Evolutionary conservation across 192 early-diverging fungal genomes (phyloP).

Genomic region (Gigaspora rosea): DNA sequence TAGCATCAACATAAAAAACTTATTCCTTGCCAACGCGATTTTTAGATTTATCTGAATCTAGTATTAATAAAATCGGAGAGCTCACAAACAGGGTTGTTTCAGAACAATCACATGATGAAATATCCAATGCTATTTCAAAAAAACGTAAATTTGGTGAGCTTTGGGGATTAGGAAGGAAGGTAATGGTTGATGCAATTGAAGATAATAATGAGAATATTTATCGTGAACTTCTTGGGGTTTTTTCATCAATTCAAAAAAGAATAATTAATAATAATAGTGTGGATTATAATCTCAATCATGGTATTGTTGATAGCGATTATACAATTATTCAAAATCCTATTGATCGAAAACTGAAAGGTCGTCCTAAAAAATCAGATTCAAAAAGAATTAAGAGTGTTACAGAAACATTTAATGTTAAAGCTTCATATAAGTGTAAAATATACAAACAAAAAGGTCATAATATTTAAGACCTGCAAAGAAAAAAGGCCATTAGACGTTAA

Average conservation of each 20-base stretch:
- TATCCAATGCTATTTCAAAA: not conserved
- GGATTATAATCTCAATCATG: no score
- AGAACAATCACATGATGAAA: not conserved
- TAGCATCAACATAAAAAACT: not conserved
- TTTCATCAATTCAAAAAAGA: not conserved
- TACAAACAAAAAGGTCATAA: no score
- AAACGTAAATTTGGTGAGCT: not conserved
- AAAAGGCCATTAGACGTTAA: no score
- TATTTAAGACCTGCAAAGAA: no score
- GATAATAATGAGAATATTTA: not conserved
- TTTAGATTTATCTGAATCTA: not conserved
- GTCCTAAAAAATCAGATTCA: no score
- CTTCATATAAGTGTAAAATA: no score
- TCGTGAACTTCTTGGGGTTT: not conserved
- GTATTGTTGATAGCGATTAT: no score
- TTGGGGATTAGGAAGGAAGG: not conserved
- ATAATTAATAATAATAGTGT: no score
- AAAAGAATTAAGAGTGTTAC: no score
- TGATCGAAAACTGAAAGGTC: no score
- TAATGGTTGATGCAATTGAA: not conserved
- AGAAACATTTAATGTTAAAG: no score
- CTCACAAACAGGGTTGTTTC: not conserved
- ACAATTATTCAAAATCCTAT: no score
- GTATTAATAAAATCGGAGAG: not conserved
- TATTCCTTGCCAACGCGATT: not conserved